A percentile compares a stretch with the other conserved stretches of the same genome.
Evolutionary conservation across 1,284 basidiomycete genomes (phyloP).

Genomic region (Anthracocystis setariae): DNA sequence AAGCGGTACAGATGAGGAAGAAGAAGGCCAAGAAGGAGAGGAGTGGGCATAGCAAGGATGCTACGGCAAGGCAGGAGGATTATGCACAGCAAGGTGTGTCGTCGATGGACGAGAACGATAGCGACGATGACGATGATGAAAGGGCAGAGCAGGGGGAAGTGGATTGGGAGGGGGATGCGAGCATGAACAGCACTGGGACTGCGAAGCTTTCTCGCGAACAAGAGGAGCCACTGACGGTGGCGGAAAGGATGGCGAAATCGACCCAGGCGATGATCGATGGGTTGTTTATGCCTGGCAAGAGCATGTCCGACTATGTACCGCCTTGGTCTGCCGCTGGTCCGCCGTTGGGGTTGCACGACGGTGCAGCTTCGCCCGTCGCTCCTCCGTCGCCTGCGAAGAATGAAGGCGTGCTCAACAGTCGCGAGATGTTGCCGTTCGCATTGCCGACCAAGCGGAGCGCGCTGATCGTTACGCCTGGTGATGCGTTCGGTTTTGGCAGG

Average conservation of each 20-base stretch:
- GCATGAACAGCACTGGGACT: constrained; percentile 41
- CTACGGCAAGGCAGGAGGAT: constrained; percentile 56
- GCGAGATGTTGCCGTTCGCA: constrained; percentile 88
- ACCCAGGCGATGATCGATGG: constrained; percentile 55
- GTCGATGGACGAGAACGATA: constrained; percentile 21
- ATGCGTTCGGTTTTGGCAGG: constrained; percentile 70
- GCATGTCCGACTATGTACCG: constrained; percentile 58
- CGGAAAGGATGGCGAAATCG: constrained; percentile 31
- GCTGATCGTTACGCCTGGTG: constrained; percentile 74
- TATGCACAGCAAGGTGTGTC: constrained; percentile 17
- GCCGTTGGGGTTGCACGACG: constrained; percentile 39
- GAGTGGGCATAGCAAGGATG: constrained; percentile 41
- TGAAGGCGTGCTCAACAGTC: constrained; percentile 75
- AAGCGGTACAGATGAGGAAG: constrained; percentile 21
- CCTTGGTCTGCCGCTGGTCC: constrained; percentile 51
- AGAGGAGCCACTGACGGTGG: constrained; percentile 31
- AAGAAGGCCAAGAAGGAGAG: constrained; percentile 27
- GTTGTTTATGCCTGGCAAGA: constrained; percentile 53
- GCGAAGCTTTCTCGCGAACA: constrained; percentile 14
- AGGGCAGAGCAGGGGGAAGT: not conserved
- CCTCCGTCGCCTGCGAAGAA: constrained; percentile 33
- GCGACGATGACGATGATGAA: constrained; percentile 16
- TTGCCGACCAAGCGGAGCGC: constrained; percentile 82
- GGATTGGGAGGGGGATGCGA: constrained; percentile 16
- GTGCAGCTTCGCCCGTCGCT: constrained; percentile 10